Evolutionary conservation across 306 rosid genomes (phyloP).

Genomic region (Potentilla sterilis): DNA sequence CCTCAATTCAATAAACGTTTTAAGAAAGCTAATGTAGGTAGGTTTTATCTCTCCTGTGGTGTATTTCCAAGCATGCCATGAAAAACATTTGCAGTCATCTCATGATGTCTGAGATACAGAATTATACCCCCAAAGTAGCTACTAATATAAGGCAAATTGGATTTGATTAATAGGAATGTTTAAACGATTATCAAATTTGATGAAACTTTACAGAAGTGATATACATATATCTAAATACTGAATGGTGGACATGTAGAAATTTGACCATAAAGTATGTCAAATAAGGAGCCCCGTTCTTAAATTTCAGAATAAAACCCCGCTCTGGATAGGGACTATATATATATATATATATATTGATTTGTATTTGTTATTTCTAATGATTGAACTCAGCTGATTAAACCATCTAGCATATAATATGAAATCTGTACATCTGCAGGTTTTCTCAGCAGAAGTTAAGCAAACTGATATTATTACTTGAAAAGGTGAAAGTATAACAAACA

Average conservation of each 20-base stretch:
- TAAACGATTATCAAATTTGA: no score
- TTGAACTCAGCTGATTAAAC: neutral
- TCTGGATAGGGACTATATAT: neutral
- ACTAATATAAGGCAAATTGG: neutral
- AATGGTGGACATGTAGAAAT: no score
- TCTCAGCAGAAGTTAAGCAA: neutral
- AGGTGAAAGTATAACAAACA: neutral
- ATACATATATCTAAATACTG: no score
- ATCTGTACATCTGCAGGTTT: neutral
- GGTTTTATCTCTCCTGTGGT: neutral
- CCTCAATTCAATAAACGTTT: neutral
- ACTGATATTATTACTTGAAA: neutral
- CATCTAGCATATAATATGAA: neutral
- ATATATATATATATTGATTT: neutral
- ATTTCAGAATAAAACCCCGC: no score
- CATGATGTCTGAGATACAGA: neutral
- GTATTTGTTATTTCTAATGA: neutral
- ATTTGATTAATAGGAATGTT: neutral
- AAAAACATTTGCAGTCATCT: neutral
- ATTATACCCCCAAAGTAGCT: neutral
- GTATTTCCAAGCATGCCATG: neutral
- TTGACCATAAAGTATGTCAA: no score
- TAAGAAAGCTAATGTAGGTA: neutral
- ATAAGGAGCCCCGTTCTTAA: no score
- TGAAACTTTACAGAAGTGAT: no score